Evolutionary conservation across 345 rosid genomes (phyloP), one percentile per base, ranked within the genome.

Genomic region (Conringia planisiliqua): DNA sequence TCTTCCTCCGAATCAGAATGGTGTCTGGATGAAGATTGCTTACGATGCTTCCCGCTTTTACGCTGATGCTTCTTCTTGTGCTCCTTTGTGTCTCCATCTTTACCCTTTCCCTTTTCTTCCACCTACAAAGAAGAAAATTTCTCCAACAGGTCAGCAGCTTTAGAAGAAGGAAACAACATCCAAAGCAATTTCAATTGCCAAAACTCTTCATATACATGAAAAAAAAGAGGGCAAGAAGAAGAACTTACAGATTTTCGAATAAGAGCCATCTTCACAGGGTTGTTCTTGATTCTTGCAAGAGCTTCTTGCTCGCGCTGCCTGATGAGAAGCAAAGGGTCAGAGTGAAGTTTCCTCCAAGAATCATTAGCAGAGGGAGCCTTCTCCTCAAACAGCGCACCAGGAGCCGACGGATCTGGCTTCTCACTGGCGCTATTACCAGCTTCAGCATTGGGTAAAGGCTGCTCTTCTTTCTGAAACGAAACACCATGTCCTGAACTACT

Each of bases 301-400:
- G 99, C 96, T 73, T 95, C 98, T 62, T 92, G 99, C 80, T 95
- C 99, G 0, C 92, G 90, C 81, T 90, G 95, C 62, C 96, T 89
- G 79, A 92, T 92, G 83, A 95, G 61, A 75, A 95, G 95, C 79
- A 95, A 72, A 27, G 99, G 99, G 69, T 90, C 98, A 0, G 98
- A 85, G 76, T 95, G 98, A 61, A 92, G 91, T 73, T 89, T 92
- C 75, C 99, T 90, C 98, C 97, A 92, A 0, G 98, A 54, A 67
- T 95, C 99, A 40, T 91, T 83, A 13, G 98, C 91, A 10, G 98
- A 89, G 7, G 78, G 81, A 18, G 89, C 83, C 79, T 95, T 95
- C 13, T 92, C 97, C 83, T 95, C 98, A 42, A 95, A 95, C 64
- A 92, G 75, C 10, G 99, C 92, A 32, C 99, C 97, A 0, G 91